Evolutionary conservation across 2,329 filamentous ascomycete species (phyloP).

Genomic region (Blastomyces gilchristii): DNA sequence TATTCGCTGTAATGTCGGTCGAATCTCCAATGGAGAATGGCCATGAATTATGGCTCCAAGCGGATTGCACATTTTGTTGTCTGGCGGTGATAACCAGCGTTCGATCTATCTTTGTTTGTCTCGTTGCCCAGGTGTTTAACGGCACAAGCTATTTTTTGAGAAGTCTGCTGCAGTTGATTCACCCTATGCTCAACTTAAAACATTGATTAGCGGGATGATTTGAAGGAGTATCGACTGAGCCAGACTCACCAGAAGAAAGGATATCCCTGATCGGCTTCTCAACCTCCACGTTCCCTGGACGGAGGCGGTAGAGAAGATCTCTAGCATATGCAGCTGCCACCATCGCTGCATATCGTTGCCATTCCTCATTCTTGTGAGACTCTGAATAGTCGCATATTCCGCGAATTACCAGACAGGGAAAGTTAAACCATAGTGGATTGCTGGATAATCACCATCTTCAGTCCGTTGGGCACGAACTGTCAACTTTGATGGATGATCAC

Average conservation of each 20-base stretch:
- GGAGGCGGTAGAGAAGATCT: conserved; percentile 25
- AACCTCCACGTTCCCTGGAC: background rate
- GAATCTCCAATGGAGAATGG: too few relatives aligned
- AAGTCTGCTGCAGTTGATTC: too few relatives aligned
- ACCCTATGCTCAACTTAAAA: too few relatives aligned
- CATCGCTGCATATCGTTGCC: conserved; percentile 6
- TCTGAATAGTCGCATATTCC: conserved; percentile 8
- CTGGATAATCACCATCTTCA: background rate
- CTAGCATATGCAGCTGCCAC: conserved; percentile 5
- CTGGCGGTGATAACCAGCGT: too few relatives aligned
- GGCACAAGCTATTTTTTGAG: too few relatives aligned
- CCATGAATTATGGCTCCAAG: too few relatives aligned
- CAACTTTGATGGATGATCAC: background rate
- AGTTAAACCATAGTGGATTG: background rate
- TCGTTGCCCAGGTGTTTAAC: too few relatives aligned
- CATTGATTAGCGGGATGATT: too few relatives aligned
- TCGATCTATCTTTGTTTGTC: too few relatives aligned
- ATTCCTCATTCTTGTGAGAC: conserved; percentile 4
- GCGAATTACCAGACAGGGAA: conserved; percentile 5
- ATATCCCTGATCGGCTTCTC: background rate
- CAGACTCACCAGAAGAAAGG: background rate
- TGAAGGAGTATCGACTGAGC: too few relatives aligned
- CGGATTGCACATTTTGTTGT: too few relatives aligned
- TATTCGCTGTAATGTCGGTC: too few relatives aligned
- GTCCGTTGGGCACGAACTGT: background rate